Base-by-base conservation (phyloP, 1,139 yeast genomes). In the Lodderomyces orthopsilosis region DNA sequence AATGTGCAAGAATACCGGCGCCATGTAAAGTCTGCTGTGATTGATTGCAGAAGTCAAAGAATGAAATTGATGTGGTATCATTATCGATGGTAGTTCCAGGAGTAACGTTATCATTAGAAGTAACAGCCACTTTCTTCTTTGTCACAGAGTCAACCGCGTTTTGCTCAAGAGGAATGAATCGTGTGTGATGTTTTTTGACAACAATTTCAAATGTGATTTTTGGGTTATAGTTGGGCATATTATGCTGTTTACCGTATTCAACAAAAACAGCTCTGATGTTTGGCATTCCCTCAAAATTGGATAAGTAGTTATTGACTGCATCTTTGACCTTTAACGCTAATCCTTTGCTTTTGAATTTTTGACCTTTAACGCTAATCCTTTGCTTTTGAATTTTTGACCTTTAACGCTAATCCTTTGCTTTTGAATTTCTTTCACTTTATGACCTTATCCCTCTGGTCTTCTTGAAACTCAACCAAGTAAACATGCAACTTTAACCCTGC, bases 11-110 rank as follows among this genome's bases (percentile, higher is more conserved):
- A 22, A 49, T 43, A 41, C 51, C 52, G 27, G 49, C 43, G 7
- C 52, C 51, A 41, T 49, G 50, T 18, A 49, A 43, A 3, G 52
- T 47, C 38, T 49, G 52, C 38, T 49, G 52, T 21, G 51, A 49
- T 41, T 49, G 52, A 30, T 47, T 44, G 17, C 47, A 49, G 28
- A 49, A 49, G 38, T 49, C 52, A 37, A 49, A 49, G 35, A 43
- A 49, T 2, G 51, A 48, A 12, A 46, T 48, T 5, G 48, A 44
- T 6, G 48, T 42, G 37, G 47, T 47, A 27, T 40, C 47, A 32
- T 38, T 26, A 38, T 49, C 52, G 38, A 49, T 47, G 24, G 36
- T 38, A 3, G 52, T 47, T 32, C 52, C 52, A n/a, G 52, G 48
- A 32, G 36, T 46, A 15, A 49, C 52, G 40, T 49, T 49, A 17